A percentile compares a stretch with the other conserved stretches of the same genome.
Evolutionary conservation across 306 rosid genomes (phyloP).

Genomic region (Ormosia semicastrata): DNA sequence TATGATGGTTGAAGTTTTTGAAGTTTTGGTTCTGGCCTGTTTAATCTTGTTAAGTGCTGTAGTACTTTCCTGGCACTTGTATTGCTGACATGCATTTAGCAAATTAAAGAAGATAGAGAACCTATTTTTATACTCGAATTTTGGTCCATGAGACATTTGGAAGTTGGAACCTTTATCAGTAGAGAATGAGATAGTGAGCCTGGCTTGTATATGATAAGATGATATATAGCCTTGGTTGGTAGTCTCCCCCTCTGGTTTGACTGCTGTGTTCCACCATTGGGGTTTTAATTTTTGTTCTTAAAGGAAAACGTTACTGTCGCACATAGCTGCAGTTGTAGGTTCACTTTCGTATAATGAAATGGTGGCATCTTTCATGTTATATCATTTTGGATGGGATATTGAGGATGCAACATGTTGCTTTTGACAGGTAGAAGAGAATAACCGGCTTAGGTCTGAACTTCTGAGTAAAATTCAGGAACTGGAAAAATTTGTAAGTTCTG

Average conservation of each 20-base stretch:
- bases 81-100: neutral
- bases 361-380: constrained; percentile 10
- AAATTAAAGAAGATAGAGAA: neutral
- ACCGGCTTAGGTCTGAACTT: constrained; percentile 66
- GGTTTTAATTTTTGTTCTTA: constrained; percentile 3
- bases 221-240: neutral
- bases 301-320: neutral
- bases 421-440: constrained; percentile 79
- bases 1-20: neutral
- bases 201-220: neutral
- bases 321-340: neutral
- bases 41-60: neutral
- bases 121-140: neutral
- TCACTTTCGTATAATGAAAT: constrained; percentile 7
- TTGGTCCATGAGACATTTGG: neutral
- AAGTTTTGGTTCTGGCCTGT: neutral
- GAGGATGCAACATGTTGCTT: constrained; percentile 22
- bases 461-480: constrained; percentile 56
- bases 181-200: neutral
- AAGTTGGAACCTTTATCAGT: constrained; percentile 6
- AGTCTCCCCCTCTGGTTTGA: neutral
- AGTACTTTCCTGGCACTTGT: neutral
- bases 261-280: neutral
- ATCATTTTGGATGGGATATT: constrained; percentile 14
- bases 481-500: constrained; percentile 65